Evolutionary conservation across 768 basidiomycete species (phyloP).

Genomic region (Amanita polypyramis): DNA sequence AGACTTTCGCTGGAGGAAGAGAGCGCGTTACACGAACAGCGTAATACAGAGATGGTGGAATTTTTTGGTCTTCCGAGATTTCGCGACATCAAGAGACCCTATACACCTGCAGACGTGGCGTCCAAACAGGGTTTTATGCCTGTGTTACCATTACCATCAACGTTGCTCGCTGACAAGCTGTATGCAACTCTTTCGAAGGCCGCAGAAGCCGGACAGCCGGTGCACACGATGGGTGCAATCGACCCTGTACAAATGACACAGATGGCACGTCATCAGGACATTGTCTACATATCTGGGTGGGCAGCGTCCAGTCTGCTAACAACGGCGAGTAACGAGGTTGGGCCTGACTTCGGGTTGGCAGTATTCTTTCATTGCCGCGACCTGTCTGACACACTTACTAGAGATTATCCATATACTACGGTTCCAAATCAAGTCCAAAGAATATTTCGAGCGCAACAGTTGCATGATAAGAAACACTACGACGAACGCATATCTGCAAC

Average conservation of each 20-base stretch:
- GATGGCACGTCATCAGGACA: constrained; percentile 80
- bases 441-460: constrained; percentile 82
- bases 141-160: constrained; percentile 63
- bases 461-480: constrained; percentile 90
- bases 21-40: constrained; percentile 42
- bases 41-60: constrained; percentile 50
- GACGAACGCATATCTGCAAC: constrained; percentile 69
- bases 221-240: constrained; percentile 89
- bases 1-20: constrained; percentile 53
- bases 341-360: constrained; percentile 76
- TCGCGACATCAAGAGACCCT: constrained; percentile 61
- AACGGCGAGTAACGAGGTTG: constrained; percentile 85
- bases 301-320: constrained; percentile 79
- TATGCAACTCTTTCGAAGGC: constrained; percentile 54
- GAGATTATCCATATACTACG: constrained; percentile 93
- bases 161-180: constrained; percentile 82
- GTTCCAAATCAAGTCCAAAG: constrained; percentile 94
- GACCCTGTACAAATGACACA: constrained; percentile 95
- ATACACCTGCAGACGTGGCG: constrained; percentile 69
- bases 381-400: constrained; percentile 17
- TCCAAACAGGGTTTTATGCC: constrained; percentile 86
- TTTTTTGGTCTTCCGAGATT: constrained; percentile 79
- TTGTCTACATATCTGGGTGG: constrained; percentile 92
- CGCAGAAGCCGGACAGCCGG: constrained; percentile 51
- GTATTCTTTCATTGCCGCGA: constrained; percentile 18